Percentiles rank a stretch among this genome's conserved stretches.
Conservation (phyloP, 495 filamentous ascomycete genomes). For the Aspergillus sclerotioniger region DNA sequence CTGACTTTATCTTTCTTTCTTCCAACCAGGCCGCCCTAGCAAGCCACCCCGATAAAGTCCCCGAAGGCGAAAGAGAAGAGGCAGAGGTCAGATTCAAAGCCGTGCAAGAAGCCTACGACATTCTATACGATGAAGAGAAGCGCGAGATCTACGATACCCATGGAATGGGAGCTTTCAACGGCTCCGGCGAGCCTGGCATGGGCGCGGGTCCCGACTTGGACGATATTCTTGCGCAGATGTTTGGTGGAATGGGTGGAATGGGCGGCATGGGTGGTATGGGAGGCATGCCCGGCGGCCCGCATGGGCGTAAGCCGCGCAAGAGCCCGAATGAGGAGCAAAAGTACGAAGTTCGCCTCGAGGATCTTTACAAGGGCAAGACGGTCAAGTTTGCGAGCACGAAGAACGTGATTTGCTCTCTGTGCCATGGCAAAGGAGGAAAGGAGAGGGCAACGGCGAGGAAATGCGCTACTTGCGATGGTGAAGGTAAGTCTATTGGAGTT, state of each 20-base stretch:
- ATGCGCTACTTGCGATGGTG: slow-evolving; percentile 79
- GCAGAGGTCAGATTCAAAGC: slow-evolving; percentile 90
- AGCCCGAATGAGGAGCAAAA: slow-evolving; percentile 84
- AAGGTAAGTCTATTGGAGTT: slow-evolving; percentile 42
- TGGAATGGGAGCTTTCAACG: slow-evolving; percentile 92
- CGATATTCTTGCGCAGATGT: slow-evolving; percentile 92
- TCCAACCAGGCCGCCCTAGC: slow-evolving; percentile 72
- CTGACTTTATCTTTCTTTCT: neutral
- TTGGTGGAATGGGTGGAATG: slow-evolving; percentile 55
- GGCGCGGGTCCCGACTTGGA: slow-evolving; percentile 76
- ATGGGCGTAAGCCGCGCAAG: slow-evolving; percentile 59
- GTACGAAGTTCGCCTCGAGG: slow-evolving; percentile 86
- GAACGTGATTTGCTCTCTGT: slow-evolving; percentile 81
- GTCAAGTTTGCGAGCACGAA: slow-evolving; percentile 93
- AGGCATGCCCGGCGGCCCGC: slow-evolving; percentile 60
- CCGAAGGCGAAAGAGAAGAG: slow-evolving; percentile 75
- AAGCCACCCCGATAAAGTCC: slow-evolving; percentile 94
- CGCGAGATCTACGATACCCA: slow-evolving; percentile 87
- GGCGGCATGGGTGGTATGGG: slow-evolving; percentile 51
- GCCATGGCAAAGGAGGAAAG: slow-evolving; percentile 89
- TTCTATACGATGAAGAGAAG: slow-evolving; percentile 93
- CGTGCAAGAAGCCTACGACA: slow-evolving; percentile 92
- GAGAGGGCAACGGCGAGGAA: slow-evolving; percentile 82
- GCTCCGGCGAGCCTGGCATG: slow-evolving; percentile 62
- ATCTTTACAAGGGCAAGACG: slow-evolving; percentile 97